Base-by-base conservation (phyloP, 2,329 filamentous ascomycete species). In the Arachnomyces sp. region DNA sequence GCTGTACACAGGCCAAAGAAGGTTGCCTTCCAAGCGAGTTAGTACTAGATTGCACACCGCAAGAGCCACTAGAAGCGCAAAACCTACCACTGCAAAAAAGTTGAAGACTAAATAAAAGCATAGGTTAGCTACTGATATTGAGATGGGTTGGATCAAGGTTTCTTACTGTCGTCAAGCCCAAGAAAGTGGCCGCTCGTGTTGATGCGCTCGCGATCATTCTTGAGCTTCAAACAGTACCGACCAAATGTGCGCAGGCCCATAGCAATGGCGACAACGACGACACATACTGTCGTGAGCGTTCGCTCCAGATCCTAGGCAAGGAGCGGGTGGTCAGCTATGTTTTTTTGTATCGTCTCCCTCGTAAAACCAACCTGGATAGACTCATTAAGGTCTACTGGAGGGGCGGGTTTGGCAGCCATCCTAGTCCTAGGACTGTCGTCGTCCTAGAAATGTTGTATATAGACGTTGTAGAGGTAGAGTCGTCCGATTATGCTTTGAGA, bases 241-340 rank as follows among this genome's bases (percentile, higher is more conserved):
- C 36, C 36, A 38, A 38, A 15, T 8, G 36, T 38, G 20, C 36
- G 36, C 7, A 38, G 28, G 31, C 29, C n/a, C 36, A 38, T 38
- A 20, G 36, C 11, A 12, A 38, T 16, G 9, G 5, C 36, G 12
- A 28, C 28, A 28, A 38, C 31, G 20, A 28, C 29, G 36, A 20
- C 29, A 18, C 36, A 38, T 31, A 29, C 7, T 38, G 17, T 38
- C 4, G 28, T 38, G n/a, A 38, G n/a, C 15, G 28, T 17, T 9
- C 36, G 36, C 14, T 38, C 36, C 5, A 15, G 18, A 11, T 38
- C 7, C 36, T 38, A 31, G n/a, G 4, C 8, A 28, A 25, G 13
- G 2, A 25, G 5, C 5, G 9, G 9, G 20, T 25, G 5, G 9
- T 25, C 9, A 25, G 20, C 5, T 25, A 25, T 25, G 20, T 25